Conservation (phyloP, 2,329 filamentous ascomycete species). For the Aureobasidium sp. region DNA sequence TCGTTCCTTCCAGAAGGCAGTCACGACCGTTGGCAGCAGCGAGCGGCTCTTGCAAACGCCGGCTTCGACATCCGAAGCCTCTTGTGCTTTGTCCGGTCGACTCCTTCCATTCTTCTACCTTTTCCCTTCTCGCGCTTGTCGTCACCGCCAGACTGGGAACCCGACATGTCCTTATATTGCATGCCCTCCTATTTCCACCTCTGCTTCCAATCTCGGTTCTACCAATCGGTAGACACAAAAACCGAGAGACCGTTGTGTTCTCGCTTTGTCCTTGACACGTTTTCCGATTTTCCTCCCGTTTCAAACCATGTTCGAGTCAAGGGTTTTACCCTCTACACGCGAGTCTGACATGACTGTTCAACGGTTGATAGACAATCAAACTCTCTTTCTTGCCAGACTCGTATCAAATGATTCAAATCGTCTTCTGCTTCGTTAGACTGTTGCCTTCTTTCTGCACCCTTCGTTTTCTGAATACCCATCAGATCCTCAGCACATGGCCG, state of each 20-base stretch:
- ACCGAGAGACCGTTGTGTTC: background rate
- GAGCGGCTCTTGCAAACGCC: background rate
- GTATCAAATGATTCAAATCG: no score
- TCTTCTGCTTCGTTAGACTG: background rate
- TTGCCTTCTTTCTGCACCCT: background rate
- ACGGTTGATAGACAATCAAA: constrained; percentile 9
- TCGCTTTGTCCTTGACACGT: background rate
- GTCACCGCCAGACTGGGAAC: background rate
- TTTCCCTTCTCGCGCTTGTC: background rate
- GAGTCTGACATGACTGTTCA: background rate
- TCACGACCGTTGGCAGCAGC: background rate
- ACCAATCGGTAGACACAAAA: background rate
- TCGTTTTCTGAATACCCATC: no score
- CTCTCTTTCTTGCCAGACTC: background rate
- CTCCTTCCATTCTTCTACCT: background rate
- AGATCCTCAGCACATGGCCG: no score
- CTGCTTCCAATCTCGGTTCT: background rate
- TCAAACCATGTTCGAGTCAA: background rate
- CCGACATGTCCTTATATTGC: background rate
- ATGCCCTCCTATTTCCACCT: background rate
- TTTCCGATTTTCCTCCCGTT: background rate
- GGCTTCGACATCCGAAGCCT: background rate
- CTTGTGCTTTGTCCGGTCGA: background rate
- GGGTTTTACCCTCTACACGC: background rate
- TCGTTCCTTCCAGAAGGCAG: background rate